Base-by-base conservation (phyloP, 176 grass and related monocot species). In the Saccharum spontaneum region DNA sequence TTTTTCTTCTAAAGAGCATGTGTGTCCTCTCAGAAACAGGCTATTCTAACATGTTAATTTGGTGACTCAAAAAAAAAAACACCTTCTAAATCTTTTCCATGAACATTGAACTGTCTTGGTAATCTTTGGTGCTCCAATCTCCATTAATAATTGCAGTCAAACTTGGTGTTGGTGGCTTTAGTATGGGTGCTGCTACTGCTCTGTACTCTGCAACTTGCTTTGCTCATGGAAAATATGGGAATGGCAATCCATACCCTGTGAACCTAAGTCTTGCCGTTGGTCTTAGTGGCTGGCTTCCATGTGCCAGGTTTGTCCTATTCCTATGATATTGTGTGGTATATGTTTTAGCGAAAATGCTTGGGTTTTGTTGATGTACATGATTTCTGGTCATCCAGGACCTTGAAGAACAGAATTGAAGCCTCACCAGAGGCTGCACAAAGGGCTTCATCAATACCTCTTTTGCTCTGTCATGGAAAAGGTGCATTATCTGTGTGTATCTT, bases 391-490 rank as follows among this genome's bases (percentile, higher is more conserved):
- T 5, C 60, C 86, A 99, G 97, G 75, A 88, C 75, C 39, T 96
- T 99, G 82, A 99, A 99, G 64, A 92, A 83, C 72, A 99, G 90
- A 85, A 81, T 99, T 80, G 93, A 96, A 85, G 83, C 93, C 68
- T 92, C 90, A n/a, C 79, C 91, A 82, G 97, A 96, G 75, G 90
- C 93, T 69, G 86, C 88, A 82, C 89, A 87, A 61, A 88, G 84
- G 79, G 97, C 97, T 88, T 91, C 93, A 63, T 94, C 90, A 41
- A 80, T 99, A 76, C 94, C 97, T 83, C 68, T 99, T 91, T 83
- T 99, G 33, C 93, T 99, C 75, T 99, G 97, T 67, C 97, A 99
- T 85, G 97, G 97, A 91, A 96, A 94, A 96, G 84, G 97, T 94
- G 84, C 28, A 43, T 91, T 91, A 71, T 77, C 54, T 79, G 8